phyloP scores from a whole-genome alignment of 345 rosid species.

The Eucalyptus lansdowneana region DNA sequence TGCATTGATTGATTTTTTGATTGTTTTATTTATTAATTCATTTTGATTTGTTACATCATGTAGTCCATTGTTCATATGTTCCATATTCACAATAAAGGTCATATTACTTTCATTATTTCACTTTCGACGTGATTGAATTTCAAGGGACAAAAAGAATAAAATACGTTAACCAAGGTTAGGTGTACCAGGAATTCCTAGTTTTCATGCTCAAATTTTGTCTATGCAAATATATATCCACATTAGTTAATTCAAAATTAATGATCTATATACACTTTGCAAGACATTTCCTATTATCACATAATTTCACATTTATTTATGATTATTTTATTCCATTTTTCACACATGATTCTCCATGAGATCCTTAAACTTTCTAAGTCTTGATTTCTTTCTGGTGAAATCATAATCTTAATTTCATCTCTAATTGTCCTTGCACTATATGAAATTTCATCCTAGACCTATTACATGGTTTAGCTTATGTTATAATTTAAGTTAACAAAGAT shows the following conservation, averaged over 20 bases:
- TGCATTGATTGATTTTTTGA: background rate
- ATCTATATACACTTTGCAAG: background rate
- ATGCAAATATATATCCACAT: background rate
- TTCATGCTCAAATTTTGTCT: background rate
- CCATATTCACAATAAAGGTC: background rate
- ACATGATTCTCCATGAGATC: background rate
- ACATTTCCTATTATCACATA: background rate
- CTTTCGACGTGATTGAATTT: background rate
- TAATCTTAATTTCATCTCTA: background rate
- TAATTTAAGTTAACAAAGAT: background rate
- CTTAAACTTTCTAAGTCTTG: background rate
- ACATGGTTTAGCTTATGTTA: background rate
- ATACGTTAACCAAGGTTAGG: background rate
- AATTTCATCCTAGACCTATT: background rate
- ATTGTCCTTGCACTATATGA: background rate
- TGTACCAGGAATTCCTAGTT: background rate
- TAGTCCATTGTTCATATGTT: background rate
- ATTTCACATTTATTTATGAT: background rate
- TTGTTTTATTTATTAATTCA: background rate
- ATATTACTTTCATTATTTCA: background rate
- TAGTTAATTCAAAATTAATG: no score
- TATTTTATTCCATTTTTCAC: background rate
- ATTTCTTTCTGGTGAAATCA: background rate
- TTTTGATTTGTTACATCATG: background rate
- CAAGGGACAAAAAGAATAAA: background rate